Evolutionary conservation across 441 rosid species (phyloP).

Genomic region (Jatropha podagrica): DNA sequence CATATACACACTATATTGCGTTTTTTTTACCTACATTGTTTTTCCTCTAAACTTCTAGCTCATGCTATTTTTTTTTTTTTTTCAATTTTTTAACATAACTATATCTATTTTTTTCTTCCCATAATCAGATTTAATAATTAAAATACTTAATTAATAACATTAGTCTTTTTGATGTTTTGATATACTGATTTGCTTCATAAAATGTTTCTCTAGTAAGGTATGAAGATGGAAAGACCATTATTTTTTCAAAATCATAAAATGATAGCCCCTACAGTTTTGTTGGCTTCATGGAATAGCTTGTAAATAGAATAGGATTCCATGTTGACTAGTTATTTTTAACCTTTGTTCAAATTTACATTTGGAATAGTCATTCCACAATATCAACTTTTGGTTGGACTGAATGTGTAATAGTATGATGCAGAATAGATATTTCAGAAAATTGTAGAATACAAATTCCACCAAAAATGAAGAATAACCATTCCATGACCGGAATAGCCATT

Average conservation of each 20-base stretch:
- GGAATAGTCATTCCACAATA: neutral
- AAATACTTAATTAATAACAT: too few species aligned
- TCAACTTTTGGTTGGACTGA: neutral
- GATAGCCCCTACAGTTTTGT: neutral
- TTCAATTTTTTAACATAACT: too few species aligned
- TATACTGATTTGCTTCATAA: neutral
- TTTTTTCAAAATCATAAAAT: constrained; percentile 3
- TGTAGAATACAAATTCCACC: neutral
- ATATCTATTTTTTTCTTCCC: too few species aligned
- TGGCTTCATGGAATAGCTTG: neutral
- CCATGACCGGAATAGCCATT: neutral
- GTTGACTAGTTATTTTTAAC: too few species aligned
- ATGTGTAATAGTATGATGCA: neutral
- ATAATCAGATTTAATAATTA: too few species aligned
- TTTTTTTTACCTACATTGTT: too few species aligned
- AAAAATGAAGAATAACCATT: neutral
- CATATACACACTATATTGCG: too few species aligned
- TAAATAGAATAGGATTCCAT: too few species aligned
- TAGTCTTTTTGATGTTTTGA: neutral
- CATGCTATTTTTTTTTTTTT: too few species aligned
- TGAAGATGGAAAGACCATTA: neutral
- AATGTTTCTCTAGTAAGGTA: neutral
- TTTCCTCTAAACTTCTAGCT: too few species aligned
- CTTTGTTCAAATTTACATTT: neutral
- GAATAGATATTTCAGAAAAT: neutral